These are phyloP conservation scores for Rhizophagus prolifer DNA, from an alignment of 192 early-diverging fungal species.

Conservation along the genomic window DNA sequence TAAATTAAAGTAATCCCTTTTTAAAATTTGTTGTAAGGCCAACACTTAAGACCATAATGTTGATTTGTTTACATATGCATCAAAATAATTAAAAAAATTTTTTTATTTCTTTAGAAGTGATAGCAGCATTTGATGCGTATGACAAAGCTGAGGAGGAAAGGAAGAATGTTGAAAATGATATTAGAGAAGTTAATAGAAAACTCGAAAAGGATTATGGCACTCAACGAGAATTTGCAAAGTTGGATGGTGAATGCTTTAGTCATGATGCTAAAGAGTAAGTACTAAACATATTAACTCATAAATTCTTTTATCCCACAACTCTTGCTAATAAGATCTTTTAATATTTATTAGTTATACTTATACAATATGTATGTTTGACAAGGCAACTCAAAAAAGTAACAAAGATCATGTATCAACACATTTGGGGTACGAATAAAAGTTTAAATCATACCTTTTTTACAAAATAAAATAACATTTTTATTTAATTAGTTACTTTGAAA, in stretches of 20 bases:
- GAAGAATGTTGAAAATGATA: constrained; percentile 33
- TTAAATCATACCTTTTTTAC: neutral
- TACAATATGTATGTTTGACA: constrained; percentile 72
- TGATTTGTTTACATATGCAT: too few relatives aligned
- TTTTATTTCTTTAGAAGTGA: constrained; percentile 27
- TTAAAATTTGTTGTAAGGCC: too few relatives aligned
- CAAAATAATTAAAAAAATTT: too few relatives aligned
- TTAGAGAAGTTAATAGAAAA: constrained; percentile 53
- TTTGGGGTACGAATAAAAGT: constrained; percentile 45
- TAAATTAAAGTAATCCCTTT: neutral
- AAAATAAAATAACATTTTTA: constrained; percentile 10
- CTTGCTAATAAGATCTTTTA: too few relatives aligned
- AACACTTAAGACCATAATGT: too few relatives aligned
- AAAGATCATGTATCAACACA: constrained; percentile 55
- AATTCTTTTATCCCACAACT: too few relatives aligned
- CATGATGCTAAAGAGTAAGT: constrained; percentile 69
- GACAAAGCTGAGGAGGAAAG: constrained; percentile 33
- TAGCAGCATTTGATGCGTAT: constrained; percentile 30
- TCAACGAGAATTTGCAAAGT: constrained; percentile 63
- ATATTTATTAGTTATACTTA: constrained; percentile 58
- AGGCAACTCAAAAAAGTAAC: constrained; percentile 72
- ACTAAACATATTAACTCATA: too few relatives aligned
- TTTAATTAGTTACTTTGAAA: constrained; percentile 43
- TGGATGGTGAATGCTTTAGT: constrained; percentile 69
- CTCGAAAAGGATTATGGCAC: constrained; percentile 71